Percentiles rank a stretch among this genome's conserved stretches.
Evolutionary conservation across 495 filamentous ascomycete species (phyloP).

Genomic region (Monascus purpureus): DNA sequence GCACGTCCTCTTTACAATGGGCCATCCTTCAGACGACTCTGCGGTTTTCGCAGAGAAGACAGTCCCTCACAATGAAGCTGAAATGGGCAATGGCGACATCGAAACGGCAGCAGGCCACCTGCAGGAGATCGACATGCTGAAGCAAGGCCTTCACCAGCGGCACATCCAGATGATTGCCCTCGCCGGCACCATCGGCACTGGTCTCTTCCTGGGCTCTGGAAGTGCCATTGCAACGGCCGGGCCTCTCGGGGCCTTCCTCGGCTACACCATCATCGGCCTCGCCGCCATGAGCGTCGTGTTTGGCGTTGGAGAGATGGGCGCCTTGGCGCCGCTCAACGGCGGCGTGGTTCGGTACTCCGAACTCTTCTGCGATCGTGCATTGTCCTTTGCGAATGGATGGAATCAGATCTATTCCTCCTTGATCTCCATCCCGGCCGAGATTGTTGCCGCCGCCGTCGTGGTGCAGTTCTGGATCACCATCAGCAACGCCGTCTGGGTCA

Average conservation of each 20-base stretch:
- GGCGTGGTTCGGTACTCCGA: slow-evolving; percentile 14
- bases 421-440: slow-evolving; percentile 24
- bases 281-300: slow-evolving; percentile 9
- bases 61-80: too few relatives aligned
- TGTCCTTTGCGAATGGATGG: slow-evolving; percentile 19
- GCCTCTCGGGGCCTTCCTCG: slow-evolving; percentile 35
- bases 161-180: slow-evolving; percentile 34
- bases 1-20: too few relatives aligned
- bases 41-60: too few relatives aligned
- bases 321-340: slow-evolving; percentile 15
- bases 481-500: slow-evolving; percentile 27
- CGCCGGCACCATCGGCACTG: slow-evolving; percentile 23
- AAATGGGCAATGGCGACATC: slow-evolving; percentile 1
- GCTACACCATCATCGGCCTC: slow-evolving; percentile 13
- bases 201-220: slow-evolving; percentile 31
- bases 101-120: slow-evolving; percentile 5
- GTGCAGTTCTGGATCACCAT: slow-evolving; percentile 33
- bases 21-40: too few relatives aligned
- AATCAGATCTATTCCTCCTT: slow-evolving; percentile 17
- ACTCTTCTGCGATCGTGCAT: slow-evolving; percentile 16
- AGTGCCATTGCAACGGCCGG: slow-evolving; percentile 42
- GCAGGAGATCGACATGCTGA: slow-evolving; percentile 2
- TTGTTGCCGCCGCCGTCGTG: slow-evolving; percentile 31
- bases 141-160: slow-evolving; percentile 15
- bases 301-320: slow-evolving; percentile 12